These are phyloP conservation scores for Pisolithus marmoratus DNA, from an alignment of 768 basidiomycete species.

Conservation along the genomic window DNA sequence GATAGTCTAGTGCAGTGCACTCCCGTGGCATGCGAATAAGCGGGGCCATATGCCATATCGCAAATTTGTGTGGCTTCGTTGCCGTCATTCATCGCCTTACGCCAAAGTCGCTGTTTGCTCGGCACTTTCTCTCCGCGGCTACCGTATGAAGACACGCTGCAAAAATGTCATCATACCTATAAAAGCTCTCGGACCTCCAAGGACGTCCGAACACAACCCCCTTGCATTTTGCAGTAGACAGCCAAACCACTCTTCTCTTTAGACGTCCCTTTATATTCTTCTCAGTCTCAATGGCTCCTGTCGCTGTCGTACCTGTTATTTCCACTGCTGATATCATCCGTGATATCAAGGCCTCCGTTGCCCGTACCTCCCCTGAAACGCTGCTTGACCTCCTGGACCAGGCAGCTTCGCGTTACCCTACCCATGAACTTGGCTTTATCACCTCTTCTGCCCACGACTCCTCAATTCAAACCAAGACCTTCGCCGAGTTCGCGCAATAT, in stretches of 20 bases:
- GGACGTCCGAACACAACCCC: constrained; percentile 3
- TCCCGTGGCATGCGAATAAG: constrained; percentile 1
- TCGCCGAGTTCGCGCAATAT: constrained; percentile 8
- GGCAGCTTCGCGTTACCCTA: constrained; percentile 4
- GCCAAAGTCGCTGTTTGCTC: constrained; percentile 2
- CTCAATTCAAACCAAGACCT: constrained; percentile 7
- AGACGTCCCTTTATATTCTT: background rate
- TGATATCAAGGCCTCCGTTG: constrained; percentile 6
- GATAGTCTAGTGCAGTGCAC: too few relatives aligned
- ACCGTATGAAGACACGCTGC: background rate
- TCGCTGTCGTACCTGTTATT: constrained; percentile 9
- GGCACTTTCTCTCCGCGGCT: background rate
- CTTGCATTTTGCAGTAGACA: constrained; percentile 1
- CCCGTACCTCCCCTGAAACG: background rate
- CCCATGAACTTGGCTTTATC: constrained; percentile 7
- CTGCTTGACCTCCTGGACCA: constrained; percentile 8
- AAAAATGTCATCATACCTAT: constrained; percentile 8
- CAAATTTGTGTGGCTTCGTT: background rate
- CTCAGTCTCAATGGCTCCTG: constrained; percentile 11
- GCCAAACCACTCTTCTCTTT: background rate
- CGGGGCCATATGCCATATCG: background rate
- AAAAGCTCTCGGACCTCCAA: constrained; percentile 10
- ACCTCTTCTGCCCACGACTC: constrained; percentile 10
- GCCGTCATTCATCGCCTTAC: background rate
- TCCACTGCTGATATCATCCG: constrained; percentile 6